Base-by-base conservation (phyloP, 257 asterid genomes). In the Galeopsis tetrahit region DNA sequence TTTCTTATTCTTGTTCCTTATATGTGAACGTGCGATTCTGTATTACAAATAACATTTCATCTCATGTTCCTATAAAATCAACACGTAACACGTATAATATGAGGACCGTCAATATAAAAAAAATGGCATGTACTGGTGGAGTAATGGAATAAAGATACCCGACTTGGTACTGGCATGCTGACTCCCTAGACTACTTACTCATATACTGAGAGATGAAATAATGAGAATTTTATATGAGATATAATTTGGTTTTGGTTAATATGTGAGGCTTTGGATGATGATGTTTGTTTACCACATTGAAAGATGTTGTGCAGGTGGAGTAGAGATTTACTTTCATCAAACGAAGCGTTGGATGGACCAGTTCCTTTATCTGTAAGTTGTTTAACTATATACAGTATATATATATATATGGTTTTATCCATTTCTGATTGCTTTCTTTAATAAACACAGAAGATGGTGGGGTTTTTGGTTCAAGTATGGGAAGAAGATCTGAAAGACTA, bases 321-420 rank as follows among this genome's bases (percentile, higher is more conserved):
- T 57, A 21, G 73, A 63, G 75, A 42, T 31, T 59, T 67, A 13
- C 66, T 44, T 65, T 36, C 70, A 10, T 66, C 66, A 1, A 10
- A 44, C 32, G 55, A 72, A 21, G 21, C 57, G 34, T 62, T 72
- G 14, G 75, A 73, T 6, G 64, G 40, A 61, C 75, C 75, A 3
- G 82, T 73, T 53, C 82, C 82, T 33, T 68, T 78, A 43, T 71
- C 82, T 53, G 78, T 78, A 73, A 78, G 82, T 17, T 61, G 14
- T 34, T 10, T 4, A 39, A 17, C 52, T 15, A 44, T 21, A n/a
- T n/a, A n/a, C n/a, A n/a, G n/a, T n/a, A n/a, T n/a, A n/a, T n/a
- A 10, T 31, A 36, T 33, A 10, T 31, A 31, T 8, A 34, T 15
- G 31, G 1, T 40, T 63, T 34, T 55, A 15, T 10, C 53, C 28